These are phyloP conservation scores for Cyberlindnera americana DNA, from an alignment of 805 yeast genomes.

Conservation along the genomic window DNA sequence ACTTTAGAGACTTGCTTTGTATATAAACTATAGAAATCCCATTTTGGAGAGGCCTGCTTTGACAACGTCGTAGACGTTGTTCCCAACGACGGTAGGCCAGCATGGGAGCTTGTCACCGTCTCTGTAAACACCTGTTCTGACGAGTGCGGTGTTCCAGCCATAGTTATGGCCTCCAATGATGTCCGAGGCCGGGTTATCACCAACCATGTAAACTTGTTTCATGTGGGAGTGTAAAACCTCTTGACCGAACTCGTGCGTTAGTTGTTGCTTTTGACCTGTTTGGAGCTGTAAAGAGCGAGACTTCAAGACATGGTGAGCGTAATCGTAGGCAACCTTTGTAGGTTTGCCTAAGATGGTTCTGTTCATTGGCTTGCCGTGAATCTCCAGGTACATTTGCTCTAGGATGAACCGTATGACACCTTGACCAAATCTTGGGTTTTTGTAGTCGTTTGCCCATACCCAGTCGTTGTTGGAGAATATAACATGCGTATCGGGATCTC, in stretches of 20 bases:
- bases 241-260: constrained; percentile 21
- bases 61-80: constrained; percentile 53
- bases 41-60: constrained; percentile 18
- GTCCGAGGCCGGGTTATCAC: constrained; percentile 94
- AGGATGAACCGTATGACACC: constrained; percentile 74
- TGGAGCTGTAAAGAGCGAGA: constrained; percentile 30
- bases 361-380: constrained; percentile 47
- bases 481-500: constrained; percentile 65
- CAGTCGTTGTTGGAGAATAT: constrained; percentile 81
- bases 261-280: neutral
- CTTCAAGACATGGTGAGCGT: constrained; percentile 68
- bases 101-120: constrained; percentile 46
- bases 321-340: constrained; percentile 71
- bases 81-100: constrained; percentile 46
- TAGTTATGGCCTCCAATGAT: constrained; percentile 82
- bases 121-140: constrained; percentile 82
- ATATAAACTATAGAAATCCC: too few relatives aligned
- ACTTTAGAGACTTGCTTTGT: too few relatives aligned
- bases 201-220: constrained; percentile 83
- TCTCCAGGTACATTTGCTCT: constrained; percentile 53
- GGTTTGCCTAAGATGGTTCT: constrained; percentile 80
- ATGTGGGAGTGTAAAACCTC: constrained; percentile 37
- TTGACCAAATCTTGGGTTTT: constrained; percentile 80
- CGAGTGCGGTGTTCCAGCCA: constrained; percentile 87
- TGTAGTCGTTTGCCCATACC: constrained; percentile 82